A percentile compares a stretch with the other conserved stretches of the same genome.
Evolutionary conservation across 176 grass and related monocot species (phyloP).

Genomic region (Aegilops speltoides): DNA sequence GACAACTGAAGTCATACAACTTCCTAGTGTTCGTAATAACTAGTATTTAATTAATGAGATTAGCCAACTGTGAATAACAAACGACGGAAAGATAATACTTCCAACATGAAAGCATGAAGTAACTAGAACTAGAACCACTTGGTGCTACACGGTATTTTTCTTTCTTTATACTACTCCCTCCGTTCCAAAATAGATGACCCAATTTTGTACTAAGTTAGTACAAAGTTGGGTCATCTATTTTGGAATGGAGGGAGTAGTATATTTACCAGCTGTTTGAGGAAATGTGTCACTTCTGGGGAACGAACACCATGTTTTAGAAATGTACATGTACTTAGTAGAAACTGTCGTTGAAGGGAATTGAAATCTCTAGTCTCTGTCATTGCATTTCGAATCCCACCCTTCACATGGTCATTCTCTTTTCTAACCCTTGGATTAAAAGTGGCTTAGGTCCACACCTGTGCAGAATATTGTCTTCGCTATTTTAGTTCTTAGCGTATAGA

Average conservation of each 20-base stretch:
- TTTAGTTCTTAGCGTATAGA: not conserved
- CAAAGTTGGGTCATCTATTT: too few relatives aligned
- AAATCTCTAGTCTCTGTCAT: not conserved
- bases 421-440: not conserved
- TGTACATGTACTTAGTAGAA: not conserved
- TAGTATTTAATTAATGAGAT: not conserved
- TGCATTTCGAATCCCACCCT: not conserved
- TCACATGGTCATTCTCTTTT: not conserved
- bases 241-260: too few relatives aligned
- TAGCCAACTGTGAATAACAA: not conserved
- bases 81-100: not conserved
- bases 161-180: not conserved
- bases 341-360: not conserved
- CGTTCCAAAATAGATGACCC: too few relatives aligned
- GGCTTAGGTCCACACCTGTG: not conserved
- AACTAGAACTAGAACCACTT: not conserved
- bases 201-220: too few relatives aligned
- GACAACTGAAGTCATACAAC: not conserved
- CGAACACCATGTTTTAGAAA: not conserved
- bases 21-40: not conserved
- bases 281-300: not conserved
- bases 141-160: not conserved
- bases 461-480: not conserved
- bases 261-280: conserved; percentile 10
- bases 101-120: conserved; percentile 14